Percentiles rank a stretch among this genome's conserved stretches.
phyloP scores from a whole-genome alignment of 306 rosid species.

The Trichosanthes cucumerina region DNA sequence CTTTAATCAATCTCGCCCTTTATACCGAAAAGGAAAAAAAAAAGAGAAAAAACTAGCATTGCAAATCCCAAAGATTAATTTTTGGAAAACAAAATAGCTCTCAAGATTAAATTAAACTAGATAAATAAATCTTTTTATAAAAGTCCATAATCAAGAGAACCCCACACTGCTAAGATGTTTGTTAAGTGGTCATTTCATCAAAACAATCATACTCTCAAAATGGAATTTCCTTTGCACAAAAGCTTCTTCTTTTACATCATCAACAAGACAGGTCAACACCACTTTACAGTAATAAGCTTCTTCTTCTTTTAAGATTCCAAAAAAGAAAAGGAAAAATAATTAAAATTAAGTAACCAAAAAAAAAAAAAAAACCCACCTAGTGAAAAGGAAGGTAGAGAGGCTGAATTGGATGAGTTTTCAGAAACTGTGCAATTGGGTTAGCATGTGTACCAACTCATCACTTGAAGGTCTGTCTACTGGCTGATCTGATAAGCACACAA shows the following conservation, averaged over 20 bases:
- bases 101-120: no score
- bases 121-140: no score
- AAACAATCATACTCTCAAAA: conserved; percentile 4
- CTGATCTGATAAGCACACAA: conserved; percentile 79
- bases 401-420: conserved; percentile 17
- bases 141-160: background rate
- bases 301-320: conserved; percentile 1
- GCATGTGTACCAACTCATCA: conserved; percentile 97
- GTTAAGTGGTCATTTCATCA: conserved; percentile 1
- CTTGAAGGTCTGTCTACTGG: conserved; percentile 93
- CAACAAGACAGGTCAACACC: conserved; percentile 5
- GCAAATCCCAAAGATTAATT: no score
- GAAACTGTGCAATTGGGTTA: conserved; percentile 95
- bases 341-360: background rate
- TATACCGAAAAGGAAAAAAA: no score
- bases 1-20: no score
- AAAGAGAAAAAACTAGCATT: no score
- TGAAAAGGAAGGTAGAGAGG: background rate
- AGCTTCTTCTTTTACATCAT: conserved; percentile 3
- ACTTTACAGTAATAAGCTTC: conserved; percentile 4
- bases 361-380: background rate
- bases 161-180: background rate
- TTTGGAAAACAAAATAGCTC: no score
- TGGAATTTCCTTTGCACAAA: conserved; percentile 4
- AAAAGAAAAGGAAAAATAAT: background rate